These are phyloP conservation scores for Saraca asoca DNA, from an alignment of 331 rosid species.

Conservation along the genomic window DNA sequence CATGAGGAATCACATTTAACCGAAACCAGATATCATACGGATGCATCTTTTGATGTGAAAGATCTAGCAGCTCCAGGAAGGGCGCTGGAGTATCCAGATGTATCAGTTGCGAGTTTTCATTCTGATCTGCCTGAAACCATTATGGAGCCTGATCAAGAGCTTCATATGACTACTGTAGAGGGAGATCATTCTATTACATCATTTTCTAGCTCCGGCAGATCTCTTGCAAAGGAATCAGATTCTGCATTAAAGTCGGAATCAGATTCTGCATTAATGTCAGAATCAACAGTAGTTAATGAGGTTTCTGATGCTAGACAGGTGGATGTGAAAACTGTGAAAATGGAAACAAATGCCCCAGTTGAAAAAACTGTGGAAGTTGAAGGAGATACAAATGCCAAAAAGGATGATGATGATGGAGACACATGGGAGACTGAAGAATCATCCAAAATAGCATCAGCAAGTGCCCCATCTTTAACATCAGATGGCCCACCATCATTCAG, in stretches of 20 bases:
- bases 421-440: slow-evolving; percentile 77
- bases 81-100: slow-evolving; percentile 49
- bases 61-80: slow-evolving; percentile 43
- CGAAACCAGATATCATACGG: slow-evolving; percentile 47
- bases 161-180: slow-evolving; percentile 37
- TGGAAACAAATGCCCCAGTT: slow-evolving; percentile 44
- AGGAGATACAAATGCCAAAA: slow-evolving; percentile 53
- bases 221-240: slow-evolving; percentile 42
- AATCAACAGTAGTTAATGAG: slow-evolving; percentile 44
- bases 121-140: slow-evolving; percentile 55
- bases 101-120: slow-evolving; percentile 39
- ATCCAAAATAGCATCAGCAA: slow-evolving; percentile 49
- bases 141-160: slow-evolving; percentile 56
- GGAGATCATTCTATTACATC: slow-evolving; percentile 46
- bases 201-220: slow-evolving; percentile 38
- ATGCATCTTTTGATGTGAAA: slow-evolving; percentile 39
- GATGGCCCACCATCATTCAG: slow-evolving; percentile 91
- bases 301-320: slow-evolving; percentile 44
- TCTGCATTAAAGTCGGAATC: slow-evolving; percentile 44
- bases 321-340: slow-evolving; percentile 35
- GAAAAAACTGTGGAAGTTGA: slow-evolving; percentile 62
- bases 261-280: slow-evolving; percentile 41
- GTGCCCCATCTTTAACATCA: slow-evolving; percentile 48
- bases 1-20: slow-evolving; percentile 42
- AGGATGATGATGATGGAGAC: slow-evolving; percentile 77